phyloP scores from a whole-genome alignment of 78 protist genomes.

The Tieghemostelium lacteum region DNA sequence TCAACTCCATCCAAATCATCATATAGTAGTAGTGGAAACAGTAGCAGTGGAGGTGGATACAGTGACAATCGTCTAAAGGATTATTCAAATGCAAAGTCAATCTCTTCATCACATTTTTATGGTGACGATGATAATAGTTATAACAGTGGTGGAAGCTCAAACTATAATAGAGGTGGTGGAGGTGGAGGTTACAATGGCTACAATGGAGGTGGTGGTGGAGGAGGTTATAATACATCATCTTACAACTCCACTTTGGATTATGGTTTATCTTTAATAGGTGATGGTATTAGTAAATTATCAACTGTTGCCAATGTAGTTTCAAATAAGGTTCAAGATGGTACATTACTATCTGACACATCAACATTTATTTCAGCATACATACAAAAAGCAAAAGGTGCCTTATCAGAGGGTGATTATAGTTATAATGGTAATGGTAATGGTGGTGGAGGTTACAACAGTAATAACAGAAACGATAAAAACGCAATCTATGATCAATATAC shows the following conservation, averaged over 20 bases:
- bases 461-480: neutral
- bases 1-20: neutral
- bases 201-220: slow-evolving; percentile 10
- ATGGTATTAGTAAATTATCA: slow-evolving; percentile 32
- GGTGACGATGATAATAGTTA: slow-evolving; percentile 24
- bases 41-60: neutral
- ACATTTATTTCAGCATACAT: slow-evolving; percentile 25
- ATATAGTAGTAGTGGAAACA: neutral
- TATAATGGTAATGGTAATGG: slow-evolving; percentile 44
- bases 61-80: slow-evolving; percentile 10
- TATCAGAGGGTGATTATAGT: too few species aligned
- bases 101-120: slow-evolving; percentile 50
- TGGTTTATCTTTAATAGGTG: slow-evolving; percentile 60
- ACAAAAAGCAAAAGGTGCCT: slow-evolving; percentile 62
- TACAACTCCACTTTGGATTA: slow-evolving; percentile 37
- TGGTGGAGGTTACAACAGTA: neutral
- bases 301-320: slow-evolving; percentile 48
- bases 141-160: slow-evolving; percentile 8
- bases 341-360: slow-evolving; percentile 43
- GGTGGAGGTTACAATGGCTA: neutral
- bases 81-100: slow-evolving; percentile 64
- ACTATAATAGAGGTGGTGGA: neutral
- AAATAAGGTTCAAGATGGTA: slow-evolving; percentile 65
- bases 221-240: neutral
- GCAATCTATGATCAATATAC: slow-evolving; percentile 17